Evolutionary conservation across 208 protist genomes (phyloP).

Genomic region (Crithidia sp.): DNA sequence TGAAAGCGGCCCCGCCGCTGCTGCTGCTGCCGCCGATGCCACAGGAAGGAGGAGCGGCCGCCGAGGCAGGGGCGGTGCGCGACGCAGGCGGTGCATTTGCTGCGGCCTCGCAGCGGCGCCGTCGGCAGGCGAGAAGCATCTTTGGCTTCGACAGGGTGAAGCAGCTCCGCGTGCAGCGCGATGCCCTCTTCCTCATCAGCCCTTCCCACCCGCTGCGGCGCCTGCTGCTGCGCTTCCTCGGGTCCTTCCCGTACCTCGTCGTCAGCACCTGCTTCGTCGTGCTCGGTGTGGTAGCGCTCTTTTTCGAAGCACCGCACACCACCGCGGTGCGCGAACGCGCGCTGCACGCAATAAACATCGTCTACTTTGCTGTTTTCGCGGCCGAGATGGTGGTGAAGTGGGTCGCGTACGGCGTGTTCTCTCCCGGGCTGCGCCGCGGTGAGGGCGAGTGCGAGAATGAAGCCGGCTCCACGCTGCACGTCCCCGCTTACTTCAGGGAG

Average conservation of each 20-base stretch:
- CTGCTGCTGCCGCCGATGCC: conserved; percentile 22
- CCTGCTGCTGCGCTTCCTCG: conserved; percentile 37
- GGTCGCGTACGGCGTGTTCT: conserved; percentile 46
- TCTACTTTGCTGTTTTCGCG: conserved; percentile 58
- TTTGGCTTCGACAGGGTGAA: background rate
- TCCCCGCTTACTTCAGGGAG: conserved; percentile 49
- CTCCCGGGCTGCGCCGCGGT: background rate
- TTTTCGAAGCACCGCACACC: conserved; percentile 49
- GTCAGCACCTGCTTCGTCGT: conserved; percentile 39
- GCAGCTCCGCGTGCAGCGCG: conserved; percentile 3
- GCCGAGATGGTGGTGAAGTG: conserved; percentile 67
- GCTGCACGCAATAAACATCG: conserved; percentile 41
- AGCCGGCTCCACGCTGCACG: background rate
- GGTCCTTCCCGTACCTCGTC: conserved; percentile 41
- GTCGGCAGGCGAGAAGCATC: background rate
- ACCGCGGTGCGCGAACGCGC: conserved; percentile 2
- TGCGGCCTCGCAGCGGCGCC: background rate
- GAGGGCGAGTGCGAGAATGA: background rate
- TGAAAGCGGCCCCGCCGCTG: conserved; percentile 21
- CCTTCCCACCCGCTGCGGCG: conserved; percentile 32
- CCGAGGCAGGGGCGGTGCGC: background rate
- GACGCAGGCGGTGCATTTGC: too few relatives aligned
- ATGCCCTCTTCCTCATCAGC: conserved; percentile 27
- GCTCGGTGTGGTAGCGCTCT: conserved; percentile 52
- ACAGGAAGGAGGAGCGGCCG: background rate